Evolutionary conservation across 1,139 yeast species (phyloP).

Genomic region (Debaryomyces sp.): DNA sequence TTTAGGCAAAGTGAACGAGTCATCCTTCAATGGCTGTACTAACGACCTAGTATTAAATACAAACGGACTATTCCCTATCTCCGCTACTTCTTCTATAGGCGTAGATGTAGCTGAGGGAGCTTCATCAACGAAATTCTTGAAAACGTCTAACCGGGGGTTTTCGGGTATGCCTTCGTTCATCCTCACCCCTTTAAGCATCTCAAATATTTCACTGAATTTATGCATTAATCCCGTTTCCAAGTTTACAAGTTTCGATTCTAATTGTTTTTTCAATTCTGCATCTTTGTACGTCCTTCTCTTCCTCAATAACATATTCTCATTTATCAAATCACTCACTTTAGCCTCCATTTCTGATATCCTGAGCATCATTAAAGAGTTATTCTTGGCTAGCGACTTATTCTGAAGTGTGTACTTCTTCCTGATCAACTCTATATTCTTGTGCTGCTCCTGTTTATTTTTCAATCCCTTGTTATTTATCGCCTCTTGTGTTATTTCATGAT

Average conservation of each 20-base stretch:
- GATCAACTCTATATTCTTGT: conserved; percentile 9
- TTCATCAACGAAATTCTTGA: conserved; percentile 7
- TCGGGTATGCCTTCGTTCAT: conserved; percentile 20
- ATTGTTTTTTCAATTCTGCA: conserved; percentile 9
- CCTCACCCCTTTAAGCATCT: conserved; percentile 14
- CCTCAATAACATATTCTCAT: conserved; percentile 45
- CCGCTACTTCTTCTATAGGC: conserved; percentile 18
- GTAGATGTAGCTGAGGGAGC: conserved; percentile 24
- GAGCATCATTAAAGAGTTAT: conserved; percentile 52
- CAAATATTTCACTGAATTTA: conserved; percentile 47
- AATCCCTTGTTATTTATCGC: neutral
- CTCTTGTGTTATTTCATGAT: neutral
- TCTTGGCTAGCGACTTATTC: conserved; percentile 57
- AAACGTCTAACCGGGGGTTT: conserved; percentile 21
- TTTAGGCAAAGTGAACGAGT: conserved; percentile 5
- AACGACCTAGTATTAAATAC: neutral
- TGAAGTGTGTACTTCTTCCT: conserved; percentile 36
- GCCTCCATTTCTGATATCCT: conserved; percentile 55
- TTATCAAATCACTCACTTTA: conserved; percentile 46
- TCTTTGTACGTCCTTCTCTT: conserved; percentile 14
- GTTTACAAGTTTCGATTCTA: conserved; percentile 20
- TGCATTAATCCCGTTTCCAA: conserved; percentile 45
- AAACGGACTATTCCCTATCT: neutral
- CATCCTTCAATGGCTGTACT: neutral
- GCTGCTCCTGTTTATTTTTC: conserved; percentile 1